Base-by-base conservation (phyloP, 139 green algal genomes). In the Micractinium conductrix region DNA sequence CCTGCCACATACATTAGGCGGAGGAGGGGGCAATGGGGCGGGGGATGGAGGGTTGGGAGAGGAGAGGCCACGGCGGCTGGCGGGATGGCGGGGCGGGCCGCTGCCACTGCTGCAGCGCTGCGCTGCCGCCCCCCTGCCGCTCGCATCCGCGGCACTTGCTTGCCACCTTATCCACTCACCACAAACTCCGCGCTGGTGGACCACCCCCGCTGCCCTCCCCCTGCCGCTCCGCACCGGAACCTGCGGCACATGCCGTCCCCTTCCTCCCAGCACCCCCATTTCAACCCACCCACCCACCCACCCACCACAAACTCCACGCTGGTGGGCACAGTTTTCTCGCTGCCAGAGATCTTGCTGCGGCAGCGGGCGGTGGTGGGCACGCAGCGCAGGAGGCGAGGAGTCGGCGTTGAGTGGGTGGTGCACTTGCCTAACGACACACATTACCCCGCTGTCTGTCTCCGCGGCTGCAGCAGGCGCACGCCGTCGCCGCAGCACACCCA, bases 221-320 rank as follows among this genome's bases (percentile, higher is more conserved):
- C n/a, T n/a, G n/a, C n/a, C n/a, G n/a, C n/a, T n/a, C n/a, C n/a
- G n/a, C n/a, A n/a, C n/a, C n/a, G n/a, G n/a, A n/a, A n/a, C n/a
- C n/a, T n/a, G n/a, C n/a, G n/a, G n/a, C n/a, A n/a, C n/a, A n/a
- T n/a, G n/a, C n/a, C n/a, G n/a, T n/a, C n/a, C n/a, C n/a, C n/a
- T n/a, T n/a, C n/a, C n/a, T n/a, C n/a, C n/a, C n/a, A n/a, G n/a
- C n/a, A n/a, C n/a, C n/a, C n/a, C n/a, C n/a, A n/a, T n/a, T n/a
- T n/a, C n/a, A n/a, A n/a, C n/a, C n/a, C n/a, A n/a, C n/a, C n/a
- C n/a, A n/a, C n/a, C n/a, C n/a, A 96, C 43, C 96, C 97, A 85
- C 99, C 98, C 89, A 99, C 97, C 55, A 99, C 97, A 94, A 98
- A 99, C 90, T 99, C 97, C 4, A 99, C 92, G 1, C 89, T 94